Percentiles rank a stretch among this genome's conserved stretches.
Conservation (phyloP, 495 filamentous ascomycete genomes). For the Hypoxylon perforatum region DNA sequence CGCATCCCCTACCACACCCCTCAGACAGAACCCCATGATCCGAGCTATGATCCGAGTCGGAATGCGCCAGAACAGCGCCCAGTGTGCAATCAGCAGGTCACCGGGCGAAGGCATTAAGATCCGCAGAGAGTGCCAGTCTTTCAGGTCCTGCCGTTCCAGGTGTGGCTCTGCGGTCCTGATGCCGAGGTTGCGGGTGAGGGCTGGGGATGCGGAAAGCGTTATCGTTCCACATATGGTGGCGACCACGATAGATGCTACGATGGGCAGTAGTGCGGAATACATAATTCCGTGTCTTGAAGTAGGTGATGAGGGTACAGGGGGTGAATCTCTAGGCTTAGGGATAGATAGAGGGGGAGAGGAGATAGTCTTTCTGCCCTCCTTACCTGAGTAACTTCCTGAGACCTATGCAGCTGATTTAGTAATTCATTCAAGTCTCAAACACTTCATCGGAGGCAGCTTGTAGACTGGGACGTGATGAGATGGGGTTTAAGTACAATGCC, state of each 20-base stretch:
- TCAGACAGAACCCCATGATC: constrained; percentile 17
- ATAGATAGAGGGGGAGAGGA: neutral
- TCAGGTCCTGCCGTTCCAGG: neutral
- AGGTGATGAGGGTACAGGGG: no score
- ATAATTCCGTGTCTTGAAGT: no score
- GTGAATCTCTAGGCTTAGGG: neutral
- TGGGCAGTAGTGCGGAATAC: no score
- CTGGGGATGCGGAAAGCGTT: neutral
- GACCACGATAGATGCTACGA: no score
- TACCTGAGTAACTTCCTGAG: no score
- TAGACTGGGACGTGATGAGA: no score
- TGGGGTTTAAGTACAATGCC: no score
- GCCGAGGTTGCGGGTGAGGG: neutral
- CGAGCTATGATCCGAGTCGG: neutral
- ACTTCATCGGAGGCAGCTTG: no score
- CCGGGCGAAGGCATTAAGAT: neutral
- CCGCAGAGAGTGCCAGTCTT: neutral
- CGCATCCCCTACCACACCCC: constrained; percentile 33
- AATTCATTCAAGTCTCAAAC: no score
- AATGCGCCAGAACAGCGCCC: constrained; percentile 8
- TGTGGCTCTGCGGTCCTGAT: neutral
- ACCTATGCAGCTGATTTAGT: no score
- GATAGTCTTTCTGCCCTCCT: neutral
- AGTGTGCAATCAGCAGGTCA: neutral
- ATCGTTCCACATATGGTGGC: no score